phyloP scores from a whole-genome alignment of 352 stramenopile genomes.

The Globisporangium solare region DNA sequence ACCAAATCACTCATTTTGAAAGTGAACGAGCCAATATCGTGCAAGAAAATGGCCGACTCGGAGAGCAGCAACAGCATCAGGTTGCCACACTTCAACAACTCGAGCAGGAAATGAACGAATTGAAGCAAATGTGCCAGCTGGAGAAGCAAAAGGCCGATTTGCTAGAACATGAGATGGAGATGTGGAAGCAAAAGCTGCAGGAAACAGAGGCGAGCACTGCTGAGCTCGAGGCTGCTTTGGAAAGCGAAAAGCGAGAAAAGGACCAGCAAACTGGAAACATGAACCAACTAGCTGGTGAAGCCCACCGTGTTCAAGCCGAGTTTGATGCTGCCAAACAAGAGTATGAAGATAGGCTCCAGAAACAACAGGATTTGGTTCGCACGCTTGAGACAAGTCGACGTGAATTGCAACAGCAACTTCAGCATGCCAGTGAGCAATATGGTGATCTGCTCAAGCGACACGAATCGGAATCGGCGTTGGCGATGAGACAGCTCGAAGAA shows the following conservation, averaged over 20 bases:
- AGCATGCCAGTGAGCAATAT: slow-evolving; percentile 30
- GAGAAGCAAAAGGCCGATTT: slow-evolving; percentile 28
- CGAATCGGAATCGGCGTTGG: slow-evolving; percentile 31
- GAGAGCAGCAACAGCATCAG: slow-evolving; percentile 36
- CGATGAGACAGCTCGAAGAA: slow-evolving; percentile 47
- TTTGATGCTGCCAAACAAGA: slow-evolving; percentile 33
- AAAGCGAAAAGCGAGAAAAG: slow-evolving; percentile 16
- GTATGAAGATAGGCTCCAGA: slow-evolving; percentile 45
- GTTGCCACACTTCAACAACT: slow-evolving; percentile 28
- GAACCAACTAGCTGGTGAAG: slow-evolving; percentile 36
- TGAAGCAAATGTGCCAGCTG: slow-evolving; percentile 34
- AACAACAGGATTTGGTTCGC: slow-evolving; percentile 34
- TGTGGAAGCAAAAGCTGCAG: slow-evolving; percentile 35
- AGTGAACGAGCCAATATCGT: slow-evolving; percentile 27
- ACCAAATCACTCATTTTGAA: slow-evolving; percentile 44
- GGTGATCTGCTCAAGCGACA: slow-evolving; percentile 19
- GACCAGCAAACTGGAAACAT: slow-evolving; percentile 26
- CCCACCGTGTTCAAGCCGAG: slow-evolving; percentile 39
- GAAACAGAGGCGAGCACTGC: slow-evolving; percentile 25
- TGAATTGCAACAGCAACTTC: slow-evolving; percentile 32
- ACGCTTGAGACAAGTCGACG: slow-evolving; percentile 35
- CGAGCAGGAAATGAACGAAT: slow-evolving; percentile 37
- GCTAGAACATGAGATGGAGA: slow-evolving; percentile 26
- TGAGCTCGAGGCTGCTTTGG: slow-evolving; percentile 30
- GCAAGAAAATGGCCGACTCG: slow-evolving; percentile 40